A percentile compares a stretch with the other conserved stretches of the same genome.
These are phyloP conservation scores for Hypomyces rosellus DNA, from an alignment of 2,329 filamentous ascomycete genomes.

Conservation along the genomic window DNA sequence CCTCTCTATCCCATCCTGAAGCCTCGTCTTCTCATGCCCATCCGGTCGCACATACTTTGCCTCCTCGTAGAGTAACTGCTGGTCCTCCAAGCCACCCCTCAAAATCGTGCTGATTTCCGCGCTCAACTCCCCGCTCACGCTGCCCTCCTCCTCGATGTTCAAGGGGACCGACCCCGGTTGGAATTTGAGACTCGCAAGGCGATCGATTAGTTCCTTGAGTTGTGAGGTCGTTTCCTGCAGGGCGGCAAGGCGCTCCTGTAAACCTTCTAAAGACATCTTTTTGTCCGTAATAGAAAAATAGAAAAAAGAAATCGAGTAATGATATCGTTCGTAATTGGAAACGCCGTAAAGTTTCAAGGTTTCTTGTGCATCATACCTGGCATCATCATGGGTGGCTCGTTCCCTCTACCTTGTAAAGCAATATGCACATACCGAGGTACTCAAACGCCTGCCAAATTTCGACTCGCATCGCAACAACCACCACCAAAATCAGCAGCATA, in stretches of 20 bases:
- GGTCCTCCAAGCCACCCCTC: constrained; percentile 73
- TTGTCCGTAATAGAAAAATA: background rate
- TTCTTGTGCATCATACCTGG: background rate
- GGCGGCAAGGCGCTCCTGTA: constrained; percentile 55
- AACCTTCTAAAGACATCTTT: constrained; percentile 51
- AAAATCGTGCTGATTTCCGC: constrained; percentile 74
- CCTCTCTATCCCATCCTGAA: constrained; percentile 61
- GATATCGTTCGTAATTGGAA: background rate
- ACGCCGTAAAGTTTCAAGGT: background rate
- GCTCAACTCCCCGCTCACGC: constrained; percentile 63
- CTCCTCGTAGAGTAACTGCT: constrained; percentile 75
- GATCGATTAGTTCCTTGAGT: constrained; percentile 52
- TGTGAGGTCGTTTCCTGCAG: constrained; percentile 57
- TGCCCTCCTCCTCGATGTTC: constrained; percentile 41
- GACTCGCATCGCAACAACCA: background rate
- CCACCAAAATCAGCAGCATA: background rate
- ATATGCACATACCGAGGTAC: constrained; percentile 11
- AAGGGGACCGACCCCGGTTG: constrained; percentile 52
- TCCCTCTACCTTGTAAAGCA: constrained; percentile 3
- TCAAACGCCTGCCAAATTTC: constrained; percentile 8
- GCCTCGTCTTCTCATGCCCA: constrained; percentile 54
- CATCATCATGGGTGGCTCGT: background rate
- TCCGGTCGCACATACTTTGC: constrained; percentile 58
- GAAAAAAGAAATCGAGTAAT: background rate
- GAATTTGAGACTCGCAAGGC: constrained; percentile 52